A percentile compares a stretch with the other conserved stretches of the same genome.
Evolutionary conservation across 257 asterid genomes (phyloP).

Genomic region (Paulownia fortunei): DNA sequence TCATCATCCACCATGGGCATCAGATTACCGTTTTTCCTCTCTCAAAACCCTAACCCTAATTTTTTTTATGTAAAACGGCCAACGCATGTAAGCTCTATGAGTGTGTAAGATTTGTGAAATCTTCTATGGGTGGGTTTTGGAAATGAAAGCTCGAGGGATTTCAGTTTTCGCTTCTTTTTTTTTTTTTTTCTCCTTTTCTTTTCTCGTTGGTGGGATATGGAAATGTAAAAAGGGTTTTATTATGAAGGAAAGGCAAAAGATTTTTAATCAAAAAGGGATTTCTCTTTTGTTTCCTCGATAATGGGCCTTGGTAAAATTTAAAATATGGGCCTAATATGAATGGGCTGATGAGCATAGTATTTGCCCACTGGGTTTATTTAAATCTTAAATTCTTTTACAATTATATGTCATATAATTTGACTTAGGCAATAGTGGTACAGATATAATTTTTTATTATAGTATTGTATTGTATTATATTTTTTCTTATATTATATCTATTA

Average conservation of each 20-base stretch:
- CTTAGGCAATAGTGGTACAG: too few species aligned
- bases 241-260: background rate
- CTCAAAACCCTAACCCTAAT: slow-evolving; percentile 73
- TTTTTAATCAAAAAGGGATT: background rate
- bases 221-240: slow-evolving; percentile 7
- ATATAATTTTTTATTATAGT: too few species aligned
- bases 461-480: too few species aligned
- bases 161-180: slow-evolving; percentile 24
- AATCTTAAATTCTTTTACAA: too few species aligned
- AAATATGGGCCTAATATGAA: background rate
- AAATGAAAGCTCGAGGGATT: slow-evolving; percentile 20
- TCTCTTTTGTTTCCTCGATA: background rate
- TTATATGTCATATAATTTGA: too few species aligned
- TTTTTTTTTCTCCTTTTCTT: background rate
- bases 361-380: background rate
- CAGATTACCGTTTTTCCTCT: slow-evolving; percentile 12
- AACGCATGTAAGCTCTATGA: background rate
- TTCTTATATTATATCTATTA: too few species aligned
- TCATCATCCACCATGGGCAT: slow-evolving; percentile 50
- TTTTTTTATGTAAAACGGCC: slow-evolving; percentile 16
- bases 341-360: background rate
- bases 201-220: background rate
- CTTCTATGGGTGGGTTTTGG: slow-evolving; percentile 39
- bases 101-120: slow-evolving; percentile 28
- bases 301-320: background rate